Evolutionary conservation across 129 eudicot species (phyloP), one percentile per base, ranked within the genome.

Genomic region (Heracleum sosnowskyi): DNA sequence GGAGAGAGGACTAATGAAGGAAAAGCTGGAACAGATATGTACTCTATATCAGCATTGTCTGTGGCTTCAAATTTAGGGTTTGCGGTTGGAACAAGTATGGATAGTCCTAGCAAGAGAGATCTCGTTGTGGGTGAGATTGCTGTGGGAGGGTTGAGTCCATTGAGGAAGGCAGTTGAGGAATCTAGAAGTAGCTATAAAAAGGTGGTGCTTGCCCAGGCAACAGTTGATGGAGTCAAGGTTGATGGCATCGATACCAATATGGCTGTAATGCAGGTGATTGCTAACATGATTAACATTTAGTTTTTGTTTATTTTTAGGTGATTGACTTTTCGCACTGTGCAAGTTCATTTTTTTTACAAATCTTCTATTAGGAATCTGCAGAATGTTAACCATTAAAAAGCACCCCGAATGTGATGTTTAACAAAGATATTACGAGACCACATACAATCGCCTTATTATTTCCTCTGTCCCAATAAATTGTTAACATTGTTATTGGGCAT

Each of bases 221-320:
- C 98, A 18, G 96, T 94, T 77, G 93, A 91, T 86, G 98, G 97
- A 78, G 98, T 91, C 77, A 94, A 91, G 88, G 96, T 94, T 72
- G 97, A 94, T 69, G 98, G 98, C 41, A 83, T 94, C 41, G 98
- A 94, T 80, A 94, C 98, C 79, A 94, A 94, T 70, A 81, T 94
- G 76, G 97, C 96, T 64, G 96, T 94, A 82, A 82, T 91, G 89
- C 88, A 89, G 98, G 98, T 93, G 79, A 5, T 68, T 24, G n/a
- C 39, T 36, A 10, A 72, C 20, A 60, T 63, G 46, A 51, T 40
- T 8, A 18, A 36, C 34, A 46, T 20, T 69, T 36, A 13, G 12
- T 44, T 35, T 68, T 66, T 66, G 39, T 31, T 33, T 60, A 34
- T 41, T 60, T 29, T 66, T 31, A 29, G 72, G 72, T 66, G 72